These are phyloP conservation scores for Byssoonygena ceratinophila DNA, from an alignment of 2,329 filamentous ascomycete genomes.

Conservation along the genomic window DNA sequence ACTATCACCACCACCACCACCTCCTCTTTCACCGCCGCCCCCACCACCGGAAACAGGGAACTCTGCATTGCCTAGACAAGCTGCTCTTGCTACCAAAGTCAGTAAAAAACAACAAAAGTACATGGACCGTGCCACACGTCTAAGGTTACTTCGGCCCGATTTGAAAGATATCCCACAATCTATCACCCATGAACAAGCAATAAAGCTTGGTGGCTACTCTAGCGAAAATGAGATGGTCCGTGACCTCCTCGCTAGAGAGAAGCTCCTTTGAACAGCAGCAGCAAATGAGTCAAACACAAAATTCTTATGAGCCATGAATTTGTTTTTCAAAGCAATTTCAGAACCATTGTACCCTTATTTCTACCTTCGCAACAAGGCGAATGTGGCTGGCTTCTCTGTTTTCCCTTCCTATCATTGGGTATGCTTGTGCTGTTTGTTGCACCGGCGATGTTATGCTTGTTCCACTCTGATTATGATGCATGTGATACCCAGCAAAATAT, in stretches of 20 bases:
- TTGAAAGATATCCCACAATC: constrained; percentile 21
- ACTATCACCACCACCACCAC: constrained; percentile 14
- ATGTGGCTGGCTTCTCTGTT: no score
- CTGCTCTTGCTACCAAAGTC: constrained; percentile 15
- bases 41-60: constrained; percentile 2
- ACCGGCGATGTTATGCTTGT: background rate
- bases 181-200: constrained; percentile 24
- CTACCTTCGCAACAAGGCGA: no score
- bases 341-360: no score
- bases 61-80: background rate
- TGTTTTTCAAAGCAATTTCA: background rate
- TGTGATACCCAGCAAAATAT: constrained; percentile 10
- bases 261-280: background rate
- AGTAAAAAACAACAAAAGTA: constrained; percentile 23
- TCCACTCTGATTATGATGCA: background rate
- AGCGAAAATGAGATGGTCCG: constrained; percentile 26
- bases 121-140: constrained; percentile 24
- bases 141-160: constrained; percentile 26
- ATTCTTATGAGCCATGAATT: background rate
- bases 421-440: background rate
- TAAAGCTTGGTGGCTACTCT: constrained; percentile 26
- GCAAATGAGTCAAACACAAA: background rate
- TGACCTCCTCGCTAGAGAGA: constrained; percentile 20
- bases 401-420: background rate
- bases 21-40: constrained; percentile 17